Conservation (phyloP, 768 basidiomycete species). For the Suillus tomentosus region DNA sequence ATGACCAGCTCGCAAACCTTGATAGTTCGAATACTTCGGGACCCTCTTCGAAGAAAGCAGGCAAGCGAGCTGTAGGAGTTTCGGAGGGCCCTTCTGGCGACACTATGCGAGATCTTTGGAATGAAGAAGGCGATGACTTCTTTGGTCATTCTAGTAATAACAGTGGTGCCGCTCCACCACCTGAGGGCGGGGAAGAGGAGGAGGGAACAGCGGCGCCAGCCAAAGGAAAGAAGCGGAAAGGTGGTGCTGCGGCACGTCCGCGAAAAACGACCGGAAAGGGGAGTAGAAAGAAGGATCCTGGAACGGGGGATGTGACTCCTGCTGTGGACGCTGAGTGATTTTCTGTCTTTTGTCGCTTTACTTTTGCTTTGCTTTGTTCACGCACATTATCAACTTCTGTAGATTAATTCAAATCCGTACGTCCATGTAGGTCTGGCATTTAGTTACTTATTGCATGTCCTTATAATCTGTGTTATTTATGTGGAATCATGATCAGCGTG, state of each 20-base stretch:
- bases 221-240: slow-evolving; percentile 38
- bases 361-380: slow-evolving; percentile 15
- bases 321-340: slow-evolving; percentile 31
- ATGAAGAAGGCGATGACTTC: slow-evolving; percentile 86
- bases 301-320: slow-evolving; percentile 25
- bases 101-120: slow-evolving; percentile 69
- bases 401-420: slow-evolving; percentile 34
- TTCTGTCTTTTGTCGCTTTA: slow-evolving; percentile 13
- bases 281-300: slow-evolving; percentile 33
- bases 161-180: slow-evolving; percentile 15
- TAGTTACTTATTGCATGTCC: slow-evolving; percentile 25
- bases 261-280: slow-evolving; percentile 36
- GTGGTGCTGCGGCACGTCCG: slow-evolving; percentile 24
- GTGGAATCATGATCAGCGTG: slow-evolving; percentile 3
- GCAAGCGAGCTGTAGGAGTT: slow-evolving; percentile 37
- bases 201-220: slow-evolving; percentile 24
- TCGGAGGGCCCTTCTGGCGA: slow-evolving; percentile 37
- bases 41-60: slow-evolving; percentile 37
- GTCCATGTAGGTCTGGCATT: slow-evolving; percentile 24
- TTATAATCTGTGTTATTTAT: slow-evolving; percentile 26
- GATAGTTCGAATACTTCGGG: slow-evolving; percentile 46
- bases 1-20: slow-evolving; percentile 84
- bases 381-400: slow-evolving; percentile 26
- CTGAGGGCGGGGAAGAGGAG: slow-evolving; percentile 35
- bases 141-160: slow-evolving; percentile 59